Evolutionary conservation across 306 rosid species (phyloP), one percentile per base, ranked within the genome.

Genomic region (Trifolium subterraneum): DNA sequence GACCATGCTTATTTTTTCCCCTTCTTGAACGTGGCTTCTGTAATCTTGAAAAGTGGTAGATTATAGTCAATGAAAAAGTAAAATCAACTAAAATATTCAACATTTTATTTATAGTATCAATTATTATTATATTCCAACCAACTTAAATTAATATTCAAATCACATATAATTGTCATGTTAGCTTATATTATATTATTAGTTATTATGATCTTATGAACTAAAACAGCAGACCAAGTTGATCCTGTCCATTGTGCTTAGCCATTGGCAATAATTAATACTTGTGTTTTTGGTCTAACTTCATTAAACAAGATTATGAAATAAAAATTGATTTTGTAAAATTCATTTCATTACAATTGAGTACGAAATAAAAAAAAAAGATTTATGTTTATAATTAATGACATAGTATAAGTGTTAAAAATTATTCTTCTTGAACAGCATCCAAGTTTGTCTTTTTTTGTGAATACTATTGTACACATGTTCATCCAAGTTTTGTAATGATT

Each of bases 231-330:
- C 22, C 35, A 31, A 61, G 29, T 73, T 62, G 61, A 73, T 73
- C 51, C 16, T 47, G 6, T 64, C 69, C 69, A 10, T 45, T 10
- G 23, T 64, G 56, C 79, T 74, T 42, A 12, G 23, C 61, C 50
- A 25, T 31, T 19, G 70, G 11, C 33, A 47, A 62, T 15, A 14
- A 55, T 71, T 20, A 22, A n/a, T n/a, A n/a, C n/a, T n/a, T 47
- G 8, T 47, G 20, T 5, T 4, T 13, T 13, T 45, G n/a, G 23
- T 22, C 23, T 50, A 16, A 22, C 23, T 7, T 50, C 18, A 50
- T 7, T 50, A 50, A 50, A n/a, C 56, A 50, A 50, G 10, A 48
- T 48, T 2, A 6, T 48, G 55, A 48, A n/a, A n/a, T n/a, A n/a
- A n/a, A n/a, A n/a, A n/a, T 48, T n/a, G 9, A n/a, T 48, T 48